Base-by-base conservation (phyloP, 164 flowering plant genomes). In the Amborella trichopoda region DNA sequence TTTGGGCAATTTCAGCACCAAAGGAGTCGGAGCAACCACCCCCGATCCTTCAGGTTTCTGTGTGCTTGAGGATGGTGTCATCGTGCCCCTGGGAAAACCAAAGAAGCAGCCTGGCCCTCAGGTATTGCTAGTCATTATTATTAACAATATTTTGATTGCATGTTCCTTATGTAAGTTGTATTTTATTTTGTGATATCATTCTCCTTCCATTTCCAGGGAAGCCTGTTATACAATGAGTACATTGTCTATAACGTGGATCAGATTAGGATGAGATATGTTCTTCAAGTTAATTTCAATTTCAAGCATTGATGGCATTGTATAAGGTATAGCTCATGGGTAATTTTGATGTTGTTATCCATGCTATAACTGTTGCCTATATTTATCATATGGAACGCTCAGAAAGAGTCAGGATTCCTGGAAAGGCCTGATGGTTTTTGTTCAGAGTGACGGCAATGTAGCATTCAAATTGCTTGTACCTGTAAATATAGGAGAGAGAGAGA, bases 211-310 rank as follows among this genome's bases (percentile, higher is more conserved):
- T 40, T 67, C 62, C 88, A 90, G 95, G 81, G 71, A 44, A 19
- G 59, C 47, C 64, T 90, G 52, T 36, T 71, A 55, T 83, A 86
- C 74, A 90, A 90, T 26, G 97, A 90, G 58, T 90, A 83, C 71
- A 81, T 90, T 38, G 95, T 85, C 2, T 90, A 85, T 80, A 86
- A 90, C 49, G 86, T 76, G 39, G 91, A 81, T 23, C 97, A 90
- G 65, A 85, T 86, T 42, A 63, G 76, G 50, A 90, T 90, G 95
- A 76, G 91, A 22, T 90, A 90, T 44, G 43, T 81, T 16, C 45
- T 83, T 48, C 91, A 90, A 52, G 95, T 85, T 11, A 71, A 72
- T 52, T 90, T 90, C 70, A 78, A 80, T 28, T 76, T 66, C 61
- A 59, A 62, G 49, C n/a, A n/a, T n/a, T n/a, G n/a, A n/a, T n/a